These are phyloP conservation scores for Euryodendron excelsum DNA, from an alignment of 148 eudicot genomes.

Conservation along the genomic window DNA sequence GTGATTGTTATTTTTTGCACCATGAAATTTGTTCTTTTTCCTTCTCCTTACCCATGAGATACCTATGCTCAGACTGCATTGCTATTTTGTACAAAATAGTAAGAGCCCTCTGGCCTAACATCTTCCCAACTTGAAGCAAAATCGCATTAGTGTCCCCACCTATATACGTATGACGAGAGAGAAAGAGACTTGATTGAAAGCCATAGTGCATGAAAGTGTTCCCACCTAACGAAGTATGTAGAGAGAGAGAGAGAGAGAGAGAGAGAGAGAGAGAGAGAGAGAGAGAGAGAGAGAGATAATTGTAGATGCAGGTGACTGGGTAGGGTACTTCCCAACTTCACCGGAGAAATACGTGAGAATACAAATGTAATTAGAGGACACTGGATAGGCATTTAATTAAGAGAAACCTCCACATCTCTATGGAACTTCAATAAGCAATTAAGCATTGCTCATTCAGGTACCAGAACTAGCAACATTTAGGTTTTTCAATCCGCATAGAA, in stretches of 20 bases:
- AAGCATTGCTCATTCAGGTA: not conserved
- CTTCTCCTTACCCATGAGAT: not conserved
- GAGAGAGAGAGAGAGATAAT: no score
- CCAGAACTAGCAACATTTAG: constrained; percentile 12
- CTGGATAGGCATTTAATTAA: not conserved
- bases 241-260: not conserved
- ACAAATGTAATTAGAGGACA: not conserved
- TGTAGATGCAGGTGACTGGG: not conserved
- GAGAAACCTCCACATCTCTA: not conserved
- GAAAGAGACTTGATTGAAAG: no score
- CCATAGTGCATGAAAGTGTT: not conserved
- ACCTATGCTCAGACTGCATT: not conserved
- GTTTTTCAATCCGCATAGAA: not conserved
- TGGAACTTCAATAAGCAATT: not conserved
- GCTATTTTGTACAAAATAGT: not conserved
- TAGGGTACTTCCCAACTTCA: not conserved
- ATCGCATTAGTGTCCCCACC: no score
- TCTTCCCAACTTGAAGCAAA: not conserved
- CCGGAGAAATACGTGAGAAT: not conserved
- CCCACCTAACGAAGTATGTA: not conserved
- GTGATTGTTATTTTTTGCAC: not conserved
- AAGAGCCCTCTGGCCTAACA: not conserved
- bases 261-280: not conserved
- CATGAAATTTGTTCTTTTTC: not conserved
- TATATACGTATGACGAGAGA: no score